Evolutionary conservation across 1,284 basidiomycete species (phyloP), one percentile per base, ranked within the genome.

Genomic region (Microbotryum saponariae): DNA sequence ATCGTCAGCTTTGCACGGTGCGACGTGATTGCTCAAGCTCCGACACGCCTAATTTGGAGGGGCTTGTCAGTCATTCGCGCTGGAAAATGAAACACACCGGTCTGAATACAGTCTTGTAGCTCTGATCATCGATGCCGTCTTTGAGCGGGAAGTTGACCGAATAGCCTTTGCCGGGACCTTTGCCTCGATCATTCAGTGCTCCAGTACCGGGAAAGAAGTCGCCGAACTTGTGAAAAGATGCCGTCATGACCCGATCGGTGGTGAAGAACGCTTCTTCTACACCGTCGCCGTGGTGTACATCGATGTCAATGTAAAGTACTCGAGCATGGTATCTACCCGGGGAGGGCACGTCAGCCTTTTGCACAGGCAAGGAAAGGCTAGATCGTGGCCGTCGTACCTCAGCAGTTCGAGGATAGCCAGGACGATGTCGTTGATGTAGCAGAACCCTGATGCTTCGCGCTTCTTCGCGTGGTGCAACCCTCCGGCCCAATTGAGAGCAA

Each of bases 251-350:
- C 57, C 94, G 81, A 74, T 98, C 89, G 4, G 91, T 97, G 27
- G 90, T 92, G 76, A 97, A 97, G 79, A 98, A 98, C 1, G 94
- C 96, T 74, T 98, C 94, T 73, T 98, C 94, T 44, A 98, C 94
- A 21, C 94, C 96, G 73, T 98, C 96, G 8, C 94, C 94, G 72
- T 98, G 94, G 75, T 97, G 94, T 60, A 92, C 91, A 76, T 98
- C 94, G 61, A 98, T 94, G 76, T 98, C 94, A 74, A 98, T 89
- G 76, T 98, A 98, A 27, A 98, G 79, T 2, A 98, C 93, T 60
- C 96, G 87, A 0, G 89, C 84, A 72, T 83, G 82, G 66, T 78
- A 78, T 21, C 80, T 78, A 62, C 9, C 9, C 6, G 4, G 25
- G 48, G 5, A 42, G 4, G 46, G 21, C 52, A 46, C 29, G 25